phyloP scores from a whole-genome alignment of 2,329 filamentous ascomycete species.

The Penicillium occitanis region DNA sequence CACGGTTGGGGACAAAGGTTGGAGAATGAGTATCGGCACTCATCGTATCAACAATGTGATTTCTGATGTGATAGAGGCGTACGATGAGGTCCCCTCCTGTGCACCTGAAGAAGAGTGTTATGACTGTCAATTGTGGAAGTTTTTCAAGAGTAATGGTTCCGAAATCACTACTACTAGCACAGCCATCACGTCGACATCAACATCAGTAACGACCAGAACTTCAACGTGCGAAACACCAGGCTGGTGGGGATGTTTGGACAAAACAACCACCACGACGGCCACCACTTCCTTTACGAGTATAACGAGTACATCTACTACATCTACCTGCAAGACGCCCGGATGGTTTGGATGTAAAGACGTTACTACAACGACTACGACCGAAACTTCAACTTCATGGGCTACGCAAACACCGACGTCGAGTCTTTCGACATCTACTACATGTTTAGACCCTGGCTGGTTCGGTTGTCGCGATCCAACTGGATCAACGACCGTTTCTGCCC shows the following conservation, averaged over 20 bases:
- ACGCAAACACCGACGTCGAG: not conserved
- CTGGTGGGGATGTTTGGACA: constrained; percentile 72
- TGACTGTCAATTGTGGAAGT: constrained; percentile 92
- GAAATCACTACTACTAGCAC: constrained; percentile 68
- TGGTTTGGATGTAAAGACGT: constrained; percentile 46
- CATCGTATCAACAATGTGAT: constrained; percentile 91
- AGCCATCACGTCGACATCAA: constrained; percentile 59
- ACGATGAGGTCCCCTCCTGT: constrained; percentile 77
- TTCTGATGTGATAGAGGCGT: constrained; percentile 78
- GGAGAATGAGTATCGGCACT: constrained; percentile 85
- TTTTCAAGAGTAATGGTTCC: constrained; percentile 87
- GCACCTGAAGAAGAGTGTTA: constrained; percentile 74
- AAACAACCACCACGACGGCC: constrained; percentile 44
- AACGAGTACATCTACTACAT: constrained; percentile 30
- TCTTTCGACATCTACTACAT: not conserved
- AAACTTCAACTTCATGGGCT: constrained; percentile 12
- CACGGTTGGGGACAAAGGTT: constrained; percentile 85
- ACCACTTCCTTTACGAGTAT: constrained; percentile 37
- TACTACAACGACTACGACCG: constrained; percentile 32
- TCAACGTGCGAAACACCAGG: constrained; percentile 87
- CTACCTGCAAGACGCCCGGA: constrained; percentile 42
- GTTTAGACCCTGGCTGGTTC: not conserved
- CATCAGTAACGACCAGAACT: constrained; percentile 66
- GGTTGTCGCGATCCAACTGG: not conserved
- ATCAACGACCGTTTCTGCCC: not conserved